Evolutionary conservation across 2,329 filamentous ascomycete genomes (phyloP).

Genomic region (Aspergillus sp.): DNA sequence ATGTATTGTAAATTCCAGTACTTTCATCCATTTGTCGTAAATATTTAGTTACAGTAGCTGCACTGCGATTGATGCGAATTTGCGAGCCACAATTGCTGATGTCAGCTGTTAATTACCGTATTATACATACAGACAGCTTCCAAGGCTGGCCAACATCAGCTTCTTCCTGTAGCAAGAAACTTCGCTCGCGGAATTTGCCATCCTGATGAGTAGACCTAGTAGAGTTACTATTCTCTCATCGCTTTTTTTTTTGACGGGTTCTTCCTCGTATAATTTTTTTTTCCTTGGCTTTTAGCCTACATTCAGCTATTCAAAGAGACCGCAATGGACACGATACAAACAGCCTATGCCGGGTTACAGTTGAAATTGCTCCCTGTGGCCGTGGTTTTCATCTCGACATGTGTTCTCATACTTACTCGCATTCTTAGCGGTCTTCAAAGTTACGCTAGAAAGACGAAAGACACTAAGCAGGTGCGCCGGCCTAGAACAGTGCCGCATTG

Average conservation of each 20-base stretch:
- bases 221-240: not conserved
- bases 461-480: slow-evolving; percentile 29
- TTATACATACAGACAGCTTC: not conserved
- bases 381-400: slow-evolving; percentile 27
- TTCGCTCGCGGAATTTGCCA: not conserved
- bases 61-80: too few species aligned
- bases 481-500: slow-evolving; percentile 59
- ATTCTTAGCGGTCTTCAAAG: slow-evolving; percentile 38
- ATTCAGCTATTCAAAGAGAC: not conserved
- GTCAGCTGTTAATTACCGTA: slow-evolving; percentile 4
- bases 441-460: slow-evolving; percentile 18
- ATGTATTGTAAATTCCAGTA: not conserved
- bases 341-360: slow-evolving; percentile 19
- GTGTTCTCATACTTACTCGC: slow-evolving; percentile 28
- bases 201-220: not conserved
- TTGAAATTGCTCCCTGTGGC: slow-evolving; percentile 29
- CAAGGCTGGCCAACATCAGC: not conserved
- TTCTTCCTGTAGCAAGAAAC: not conserved
- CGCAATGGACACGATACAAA: slow-evolving; percentile 16
- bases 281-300: not conserved
- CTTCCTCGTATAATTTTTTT: not conserved
- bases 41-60: not conserved
- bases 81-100: not conserved
- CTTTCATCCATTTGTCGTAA: not conserved
- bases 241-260: not conserved